Evolutionary conservation across 2,329 filamentous ascomycete genomes (phyloP).

Genomic region (Teratosphaeria nubilosa): DNA sequence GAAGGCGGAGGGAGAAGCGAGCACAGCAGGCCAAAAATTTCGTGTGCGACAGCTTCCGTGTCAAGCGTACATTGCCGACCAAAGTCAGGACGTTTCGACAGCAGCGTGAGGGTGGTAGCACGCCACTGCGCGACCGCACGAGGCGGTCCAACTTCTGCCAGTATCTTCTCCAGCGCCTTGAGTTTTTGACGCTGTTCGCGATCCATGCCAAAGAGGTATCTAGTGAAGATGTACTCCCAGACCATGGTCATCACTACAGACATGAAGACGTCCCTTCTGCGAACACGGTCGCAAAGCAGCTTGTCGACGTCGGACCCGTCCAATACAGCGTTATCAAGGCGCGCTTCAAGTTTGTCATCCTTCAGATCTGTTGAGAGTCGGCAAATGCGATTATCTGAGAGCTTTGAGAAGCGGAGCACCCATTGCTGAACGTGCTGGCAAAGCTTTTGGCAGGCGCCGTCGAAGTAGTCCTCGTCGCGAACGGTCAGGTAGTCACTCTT

Average conservation of each 20-base stretch:
- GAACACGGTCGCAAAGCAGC: slow-evolving; percentile 79
- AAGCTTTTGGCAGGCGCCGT: slow-evolving; percentile 83
- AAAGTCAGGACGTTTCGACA: slow-evolving; percentile 73
- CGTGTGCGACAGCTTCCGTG: slow-evolving; percentile 89
- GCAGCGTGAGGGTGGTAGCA: slow-evolving; percentile 82
- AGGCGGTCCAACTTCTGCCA: slow-evolving; percentile 76
- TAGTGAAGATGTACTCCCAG: slow-evolving; percentile 96
- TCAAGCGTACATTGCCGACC: slow-evolving; percentile 73
- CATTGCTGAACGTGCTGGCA: slow-evolving; percentile 95
- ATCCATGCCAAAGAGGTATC: slow-evolving; percentile 98
- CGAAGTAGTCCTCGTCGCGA: slow-evolving; percentile 89
- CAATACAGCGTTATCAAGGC: slow-evolving; percentile 85
- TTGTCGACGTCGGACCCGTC: slow-evolving; percentile 88
- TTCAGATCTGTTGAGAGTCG: slow-evolving; percentile 73
- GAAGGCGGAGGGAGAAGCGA: slow-evolving; percentile 78
- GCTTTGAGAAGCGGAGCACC: slow-evolving; percentile 96
- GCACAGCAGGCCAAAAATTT: slow-evolving; percentile 74
- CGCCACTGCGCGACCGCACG: slow-evolving; percentile 96
- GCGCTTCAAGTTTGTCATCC: slow-evolving; percentile 86
- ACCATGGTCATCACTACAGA: slow-evolving; percentile 98
- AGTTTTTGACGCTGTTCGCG: slow-evolving; percentile 95
- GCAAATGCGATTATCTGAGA: slow-evolving; percentile 84
- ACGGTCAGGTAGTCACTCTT: slow-evolving; percentile 65
- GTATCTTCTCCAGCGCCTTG: slow-evolving; percentile 85
- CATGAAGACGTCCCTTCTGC: slow-evolving; percentile 91